Base-by-base conservation (phyloP, 257 asterid genomes). In the Eucommia ulmoides region DNA sequence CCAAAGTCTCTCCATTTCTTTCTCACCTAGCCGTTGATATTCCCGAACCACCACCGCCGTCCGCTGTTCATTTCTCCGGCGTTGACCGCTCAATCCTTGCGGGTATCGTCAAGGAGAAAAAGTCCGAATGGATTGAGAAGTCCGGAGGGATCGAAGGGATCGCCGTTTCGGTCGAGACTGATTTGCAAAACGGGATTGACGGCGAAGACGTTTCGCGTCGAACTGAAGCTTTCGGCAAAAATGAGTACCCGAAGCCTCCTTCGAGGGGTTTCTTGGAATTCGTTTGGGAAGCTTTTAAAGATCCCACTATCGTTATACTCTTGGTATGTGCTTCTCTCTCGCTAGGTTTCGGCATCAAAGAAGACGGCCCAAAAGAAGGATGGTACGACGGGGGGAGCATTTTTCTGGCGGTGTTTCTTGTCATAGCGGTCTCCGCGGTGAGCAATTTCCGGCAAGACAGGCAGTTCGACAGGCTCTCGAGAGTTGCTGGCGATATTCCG, bases 321-420 rank as follows among this genome's bases (percentile, higher is more conserved):
- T 29, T 69, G 0, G 67, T 22, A 0, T 69, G 75, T 19, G 75
- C 75, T 23, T 55, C 65, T 7, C 67, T 64, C 33, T 69, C 75
- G 0, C 67, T 69, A 8, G 71, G 71, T 10, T 69, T 69, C 19
- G 75, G 75, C 5, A 69, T 69, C 42, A 69, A 69, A 15, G 71
- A 64, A 22, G 8, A 69, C 33, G 75, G 75, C 7, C 63, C 24
- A 0, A 69, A 63, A 54, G 67, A 68, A 47, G 75, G 75, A 2
- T 68, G 70, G 70, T 68, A 68, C 22, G 75, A 68, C 20, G 70
- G 75, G 8, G 75, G 75, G 22, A 68, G 75, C 67, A 63, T 68
- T 11, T 68, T 68, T 19, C 46, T 68, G 12, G 70, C 70, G 11
- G 70, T 68, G 6, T 68, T 63, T 48, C 70, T 63, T 15, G 74